Evolutionary conservation across 2,329 filamentous ascomycete species (phyloP).

Genomic region (Fusarium sulawesiense): DNA sequence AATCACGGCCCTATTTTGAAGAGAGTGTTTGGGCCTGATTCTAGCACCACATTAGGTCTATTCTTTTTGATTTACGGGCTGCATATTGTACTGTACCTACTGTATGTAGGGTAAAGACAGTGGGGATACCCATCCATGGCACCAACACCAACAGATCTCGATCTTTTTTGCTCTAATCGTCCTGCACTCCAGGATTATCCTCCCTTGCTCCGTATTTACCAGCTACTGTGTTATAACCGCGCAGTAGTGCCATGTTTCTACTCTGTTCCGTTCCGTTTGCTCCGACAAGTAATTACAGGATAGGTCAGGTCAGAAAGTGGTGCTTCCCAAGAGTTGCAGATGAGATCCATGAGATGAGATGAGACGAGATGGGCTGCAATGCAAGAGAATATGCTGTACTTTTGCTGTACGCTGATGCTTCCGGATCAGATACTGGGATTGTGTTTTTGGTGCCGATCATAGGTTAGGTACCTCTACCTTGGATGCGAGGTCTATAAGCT

Average conservation of each 20-base stretch:
- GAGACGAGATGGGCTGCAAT: slow-evolving; percentile 10
- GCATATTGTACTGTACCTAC: not conserved
- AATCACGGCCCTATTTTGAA: slow-evolving; percentile 8
- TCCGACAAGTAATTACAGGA: slow-evolving; percentile 6
- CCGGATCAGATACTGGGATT: slow-evolving; percentile 35
- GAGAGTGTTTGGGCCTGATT: not conserved
- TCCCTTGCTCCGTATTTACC: not conserved
- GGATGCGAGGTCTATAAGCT: slow-evolving; percentile 1
- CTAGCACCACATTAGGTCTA: not conserved
- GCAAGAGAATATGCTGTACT: slow-evolving; percentile 17
- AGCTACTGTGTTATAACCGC: not conserved
- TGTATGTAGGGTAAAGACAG: slow-evolving; percentile 22
- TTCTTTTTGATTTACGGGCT: slow-evolving; percentile 11
- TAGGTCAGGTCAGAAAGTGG: slow-evolving; percentile 9
- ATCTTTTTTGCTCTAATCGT: slow-evolving; percentile 25
- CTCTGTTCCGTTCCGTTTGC: slow-evolving; percentile 1
- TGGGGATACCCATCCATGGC: slow-evolving; percentile 10
- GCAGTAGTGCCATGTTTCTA: not conserved
- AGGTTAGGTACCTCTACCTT: not conserved
- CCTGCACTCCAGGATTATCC: not conserved
- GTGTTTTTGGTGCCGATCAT: slow-evolving; percentile 24
- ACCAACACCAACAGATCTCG: slow-evolving; percentile 31
- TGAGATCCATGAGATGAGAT: not conserved
- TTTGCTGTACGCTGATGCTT: slow-evolving; percentile 13
- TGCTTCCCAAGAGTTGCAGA: slow-evolving; percentile 9